Evolutionary conservation across 2,329 filamentous ascomycete species (phyloP), one percentile per base, ranked within the genome.

Genomic region (Talaromyces sp.): DNA sequence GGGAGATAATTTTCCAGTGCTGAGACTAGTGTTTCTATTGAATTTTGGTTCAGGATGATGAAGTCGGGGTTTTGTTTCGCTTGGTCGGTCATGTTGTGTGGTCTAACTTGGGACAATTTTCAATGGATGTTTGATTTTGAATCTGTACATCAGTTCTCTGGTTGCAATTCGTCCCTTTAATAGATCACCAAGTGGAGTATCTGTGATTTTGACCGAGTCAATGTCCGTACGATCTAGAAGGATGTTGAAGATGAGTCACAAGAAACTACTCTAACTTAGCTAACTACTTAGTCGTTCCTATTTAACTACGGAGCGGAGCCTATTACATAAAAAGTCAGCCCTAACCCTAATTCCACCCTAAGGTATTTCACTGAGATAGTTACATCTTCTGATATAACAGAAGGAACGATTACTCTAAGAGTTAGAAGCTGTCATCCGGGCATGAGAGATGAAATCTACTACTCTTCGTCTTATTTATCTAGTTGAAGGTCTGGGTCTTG

Each of bases 1-100:
- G 75, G 75, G 7, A 77, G 63, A 41, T 73, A 66, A 5, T 64
- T 31, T n/a, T 65, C 60, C 3, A 78, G 69, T 40, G 62, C 57
- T 8, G 70, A 62, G 3, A 74, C 55, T 13, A 68, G 46, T 3
- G 37, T 54, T 28, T 56, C 37, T 17, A 37, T 19, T 2, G 60
- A 43, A n/a, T 56, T 48, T 8, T 53, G 22, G 60, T 62, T 62
- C 9, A 22, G 39, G 36, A 54, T 46, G 61, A 45, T 17, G 31
- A 57, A 52, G 11, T 19, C 17, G 6, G 35, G 39, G 33, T 7
- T 48, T 25, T 15, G 10, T 21, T 21, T 15, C 19, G 45, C 13
- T 35, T 48, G 45, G n/a, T 21, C 4, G 17, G 28, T 4, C 45
- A 48, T 48, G 2, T 46, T 46, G 41, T 2, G 4, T 15, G 1